Conservation (phyloP, 345 rosid species). For the Anacardium occidentale region DNA sequence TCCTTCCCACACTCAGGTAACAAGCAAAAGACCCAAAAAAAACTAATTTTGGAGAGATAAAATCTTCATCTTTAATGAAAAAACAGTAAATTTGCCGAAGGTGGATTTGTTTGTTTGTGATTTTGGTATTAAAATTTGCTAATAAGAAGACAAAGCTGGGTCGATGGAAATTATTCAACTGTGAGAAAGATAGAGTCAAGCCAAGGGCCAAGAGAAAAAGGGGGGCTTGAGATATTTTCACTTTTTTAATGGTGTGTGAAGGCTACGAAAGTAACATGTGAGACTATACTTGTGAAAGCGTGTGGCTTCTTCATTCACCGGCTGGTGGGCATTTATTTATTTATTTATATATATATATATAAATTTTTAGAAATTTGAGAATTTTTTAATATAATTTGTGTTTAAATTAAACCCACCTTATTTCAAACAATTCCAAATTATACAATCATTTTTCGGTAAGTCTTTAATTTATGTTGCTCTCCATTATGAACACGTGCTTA, state of each 20-base stretch:
- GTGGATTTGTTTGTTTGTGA: neutral
- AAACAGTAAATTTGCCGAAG: neutral
- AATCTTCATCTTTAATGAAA: neutral
- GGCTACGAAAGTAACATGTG: neutral
- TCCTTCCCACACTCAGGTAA: neutral
- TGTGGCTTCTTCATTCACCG: neutral
- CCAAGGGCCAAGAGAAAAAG: neutral
- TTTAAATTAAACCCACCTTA: too few relatives aligned
- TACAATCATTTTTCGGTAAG: too few relatives aligned
- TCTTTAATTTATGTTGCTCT: too few relatives aligned
- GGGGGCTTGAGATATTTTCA: constrained; percentile 2
- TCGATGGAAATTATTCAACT: neutral
- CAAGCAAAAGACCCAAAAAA: neutral
- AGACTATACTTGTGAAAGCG: neutral
- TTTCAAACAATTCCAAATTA: too few relatives aligned
- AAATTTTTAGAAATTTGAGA: too few relatives aligned
- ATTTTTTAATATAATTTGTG: too few relatives aligned
- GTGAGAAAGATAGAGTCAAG: neutral
- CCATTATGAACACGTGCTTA: too few relatives aligned
- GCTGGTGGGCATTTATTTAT: too few relatives aligned
- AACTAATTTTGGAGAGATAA: neutral
- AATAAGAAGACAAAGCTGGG: neutral
- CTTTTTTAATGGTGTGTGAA: neutral
- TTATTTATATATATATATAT: too few relatives aligned
- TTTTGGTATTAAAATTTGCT: neutral